Base-by-base conservation (phyloP, 805 yeast genomes). In the Pichia rugopelliculosa region DNA sequence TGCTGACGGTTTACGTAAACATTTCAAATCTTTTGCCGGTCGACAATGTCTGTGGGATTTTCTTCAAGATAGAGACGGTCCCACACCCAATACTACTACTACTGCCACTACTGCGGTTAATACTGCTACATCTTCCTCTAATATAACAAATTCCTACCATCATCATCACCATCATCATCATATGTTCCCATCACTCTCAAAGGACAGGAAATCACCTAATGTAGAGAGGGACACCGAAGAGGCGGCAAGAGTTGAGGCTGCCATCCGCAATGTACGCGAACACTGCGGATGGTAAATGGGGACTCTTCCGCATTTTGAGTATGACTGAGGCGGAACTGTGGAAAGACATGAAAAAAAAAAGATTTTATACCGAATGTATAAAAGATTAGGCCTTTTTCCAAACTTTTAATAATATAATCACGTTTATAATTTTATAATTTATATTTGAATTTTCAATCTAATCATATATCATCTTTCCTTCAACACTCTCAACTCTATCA, bases 1-100 rank as follows among this genome's bases (percentile, higher is more conserved):
- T 17, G 48, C 51, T 2, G 51, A 48, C 18, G 51, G 51, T 18
- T 23, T 48, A 21, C 33, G 51, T 4, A 48, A 48, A 40, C 51
- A 48, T 30, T 48, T 48, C 20, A 41, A 45, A 13, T 37, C 44
- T 9, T 41, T 36, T 38, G 48, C 51, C 6, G 51, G 51, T 12
- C 38, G 40, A 20, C 45, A 44, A 17, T 48, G 51, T 34, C 42
- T 47, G 8, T 39, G 40, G 15, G 44, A 41, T 17, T 46, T 36
- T 21, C 23, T 46, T 15, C 36, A 45, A n/a, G 45, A 41, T 18
- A 9, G 30, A 21, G 38, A 42, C 13, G 44, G 45, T 10, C 38
- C 42, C 12, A 36, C 48, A n/a, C n/a, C n/a, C n/a, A n/a, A n/a
- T n/a, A n/a, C n/a, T n/a, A n/a, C n/a, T n/a, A n/a, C n/a, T n/a